Percentiles rank a stretch among this genome's conserved stretches.
These are phyloP conservation scores for Priceomyces fermenticarens DNA, from an alignment of 805 yeast species.

Conservation along the genomic window DNA sequence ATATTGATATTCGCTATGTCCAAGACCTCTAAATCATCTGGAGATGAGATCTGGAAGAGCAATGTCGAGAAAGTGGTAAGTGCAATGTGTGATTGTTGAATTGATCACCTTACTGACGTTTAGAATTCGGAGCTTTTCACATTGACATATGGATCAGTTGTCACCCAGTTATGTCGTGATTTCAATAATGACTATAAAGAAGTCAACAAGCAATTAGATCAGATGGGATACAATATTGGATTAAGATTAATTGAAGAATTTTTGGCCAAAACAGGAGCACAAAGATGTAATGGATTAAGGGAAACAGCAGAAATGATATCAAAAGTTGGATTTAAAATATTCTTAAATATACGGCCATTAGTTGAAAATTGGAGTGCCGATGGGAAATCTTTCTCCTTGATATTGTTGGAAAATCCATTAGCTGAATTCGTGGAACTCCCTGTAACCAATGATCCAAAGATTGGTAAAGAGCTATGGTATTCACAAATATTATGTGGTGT, in stretches of 20 bases:
- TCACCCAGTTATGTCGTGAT: slow-evolving; percentile 86
- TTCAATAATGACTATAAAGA: slow-evolving; percentile 68
- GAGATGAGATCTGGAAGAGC: slow-evolving; percentile 92
- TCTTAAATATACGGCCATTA: slow-evolving; percentile 76
- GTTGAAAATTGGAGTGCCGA: slow-evolving; percentile 76
- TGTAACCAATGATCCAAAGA: slow-evolving; percentile 56
- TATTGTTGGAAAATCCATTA: slow-evolving; percentile 82
- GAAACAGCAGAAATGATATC: slow-evolving; percentile 87
- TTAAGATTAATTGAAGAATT: slow-evolving; percentile 89
- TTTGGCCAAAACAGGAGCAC: slow-evolving; percentile 80
- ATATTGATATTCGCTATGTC: slow-evolving; percentile 15
- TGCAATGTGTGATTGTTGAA: slow-evolving; percentile 10
- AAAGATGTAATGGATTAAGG: slow-evolving; percentile 72
- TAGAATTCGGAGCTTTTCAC: slow-evolving; percentile 90
- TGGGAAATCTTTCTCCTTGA: slow-evolving; percentile 67
- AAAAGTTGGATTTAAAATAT: slow-evolving; percentile 87
- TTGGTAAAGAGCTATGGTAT: slow-evolving; percentile 80
- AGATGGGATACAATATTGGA: slow-evolving; percentile 96
- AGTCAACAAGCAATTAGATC: slow-evolving; percentile 80
- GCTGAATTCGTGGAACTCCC: slow-evolving; percentile 96
- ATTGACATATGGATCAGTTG: slow-evolving; percentile 92
- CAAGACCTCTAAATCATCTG: slow-evolving; percentile 35
- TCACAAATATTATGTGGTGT: slow-evolving; percentile 90
- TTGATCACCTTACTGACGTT: slow-evolving; percentile 9
- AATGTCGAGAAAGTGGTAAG: slow-evolving; percentile 79